Base-by-base conservation (phyloP, 2,329 filamentous ascomycete genomes). In the Fusarium multiceps region DNA sequence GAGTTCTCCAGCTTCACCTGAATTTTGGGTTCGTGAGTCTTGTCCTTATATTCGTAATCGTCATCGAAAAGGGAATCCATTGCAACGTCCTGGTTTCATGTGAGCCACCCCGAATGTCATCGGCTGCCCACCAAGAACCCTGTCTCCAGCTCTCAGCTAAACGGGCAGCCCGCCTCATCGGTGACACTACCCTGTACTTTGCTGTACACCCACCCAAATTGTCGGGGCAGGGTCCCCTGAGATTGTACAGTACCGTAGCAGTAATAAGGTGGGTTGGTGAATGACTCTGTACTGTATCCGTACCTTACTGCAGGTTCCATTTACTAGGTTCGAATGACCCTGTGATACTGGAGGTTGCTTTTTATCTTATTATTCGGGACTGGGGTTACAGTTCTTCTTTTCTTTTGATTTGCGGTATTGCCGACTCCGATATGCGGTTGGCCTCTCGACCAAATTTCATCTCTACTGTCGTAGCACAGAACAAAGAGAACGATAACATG, bases 71-170 rank as follows among this genome's bases (percentile, higher is more conserved):
- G 43, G 34, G 32, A 41, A 51, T n/a, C 10, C 34, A 37, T 37
- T 50, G 57, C 55, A 60, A 60, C 65, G 60, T 69, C 60, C 55
- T 30, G 51, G 60, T 69, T 69, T 69, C 66, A 69, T 65, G 42
- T 68, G 66, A 68, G 66, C 66, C 66, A 49, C 60, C 60, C 65
- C 66, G 60, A 69, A 69, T 66, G 65, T 57, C 65, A 61, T 69
- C 66, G 66, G 66, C 50, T 49, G 66, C 51, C 60, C 55, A 46
- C 59, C 47, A 61, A 56, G 55, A 65, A 55, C 66, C 64, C 54
- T 65, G 64, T 55, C 49, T 65, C 55, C 65, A 69, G 55, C 66
- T 69, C 49, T 66, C 65, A 66, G 66, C 61, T 69, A 68, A 54
- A 64, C 53, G 55, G 62, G 53, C 54, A 65, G 50, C 65, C 66